Base-by-base conservation (phyloP, 768 basidiomycete genomes). In the Leucosporidium scottii region DNA sequence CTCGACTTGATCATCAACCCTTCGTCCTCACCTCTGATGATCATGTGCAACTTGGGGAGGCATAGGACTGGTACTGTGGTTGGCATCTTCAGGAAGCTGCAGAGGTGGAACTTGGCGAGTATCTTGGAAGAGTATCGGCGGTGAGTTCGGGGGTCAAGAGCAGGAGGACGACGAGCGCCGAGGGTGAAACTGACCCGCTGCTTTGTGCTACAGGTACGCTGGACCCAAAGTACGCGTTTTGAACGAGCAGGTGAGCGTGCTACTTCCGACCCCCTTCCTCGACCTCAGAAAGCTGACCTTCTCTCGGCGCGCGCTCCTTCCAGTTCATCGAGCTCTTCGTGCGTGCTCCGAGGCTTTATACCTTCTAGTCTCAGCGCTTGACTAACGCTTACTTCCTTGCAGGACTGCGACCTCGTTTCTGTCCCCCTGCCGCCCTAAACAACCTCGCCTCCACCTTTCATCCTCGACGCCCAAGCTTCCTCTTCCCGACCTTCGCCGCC, bases 251-350 rank as follows among this genome's bases (percentile, higher is more conserved):
- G 79, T 79, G 62, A 76, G 79, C 54, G 75, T 77, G 69, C 72
- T 78, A 20, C 78, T 78, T 59, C 77, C 20, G 0, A 12, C 23
- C 53, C 23, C n/a, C 17, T 20, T n/a, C 55, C 13, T 63, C 18
- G 28, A 8, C 5, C 28, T 4, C 25, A 2, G 44, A 31, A 49
- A 28, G 12, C 60, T 61, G 48, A 15, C 27, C 39, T 34, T 34
- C 5, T 34, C 36, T 53, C 39, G 51, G 28, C 27, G 30, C n/a
- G 6, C 23, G 47, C 5, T 15, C 23, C 13, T 15, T 9, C 13
- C 53, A 80, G 78, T 80, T 80, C 65, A 79, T 80, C 65, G 79
- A 80, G 73, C 74, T 79, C 20, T 80, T 80, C 59, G 78, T 58
- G 23, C 8, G 57, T 56, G 5, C 10, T 10, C 34, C 4, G 4